These are phyloP conservation scores for Pyrenopolyporus hunteri DNA, from an alignment of 495 filamentous ascomycete genomes.

Conservation along the genomic window DNA sequence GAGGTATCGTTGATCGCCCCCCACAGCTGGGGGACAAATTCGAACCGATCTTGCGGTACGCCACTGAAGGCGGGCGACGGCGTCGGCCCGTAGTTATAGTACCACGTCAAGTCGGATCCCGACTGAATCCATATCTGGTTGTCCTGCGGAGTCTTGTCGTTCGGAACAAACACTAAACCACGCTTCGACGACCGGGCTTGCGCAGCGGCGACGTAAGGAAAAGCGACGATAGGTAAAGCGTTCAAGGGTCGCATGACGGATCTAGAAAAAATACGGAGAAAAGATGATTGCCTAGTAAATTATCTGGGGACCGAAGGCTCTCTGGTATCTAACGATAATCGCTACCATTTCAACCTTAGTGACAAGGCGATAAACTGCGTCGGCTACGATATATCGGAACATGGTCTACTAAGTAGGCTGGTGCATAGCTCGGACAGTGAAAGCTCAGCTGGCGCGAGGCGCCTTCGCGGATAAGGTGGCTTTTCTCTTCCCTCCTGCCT, in stretches of 20 bases:
- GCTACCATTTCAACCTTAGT: no score
- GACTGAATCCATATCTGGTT: conserved; percentile 63
- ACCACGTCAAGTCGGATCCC: conserved; percentile 71
- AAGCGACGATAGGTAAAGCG: conserved; percentile 23
- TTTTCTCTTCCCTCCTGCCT: conserved; percentile 3
- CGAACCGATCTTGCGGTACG: conserved; percentile 54
- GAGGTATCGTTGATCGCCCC: conserved; percentile 59
- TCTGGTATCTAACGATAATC: no score
- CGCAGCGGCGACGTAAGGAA: conserved; percentile 36
- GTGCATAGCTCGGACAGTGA: not conserved
- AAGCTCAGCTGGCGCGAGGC: conserved; percentile 17
- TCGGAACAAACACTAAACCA: conserved; percentile 70
- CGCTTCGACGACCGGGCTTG: conserved; percentile 65
- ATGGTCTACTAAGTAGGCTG: no score
- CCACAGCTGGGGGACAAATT: conserved; percentile 87
- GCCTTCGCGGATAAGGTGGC: not conserved
- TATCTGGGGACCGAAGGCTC: conserved; percentile 4
- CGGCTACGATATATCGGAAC: no score
- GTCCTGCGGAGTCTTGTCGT: conserved; percentile 56
- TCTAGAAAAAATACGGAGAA: not conserved
- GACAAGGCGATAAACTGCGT: no score
- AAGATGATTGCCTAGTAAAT: not conserved
- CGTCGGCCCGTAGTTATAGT: conserved; percentile 72
- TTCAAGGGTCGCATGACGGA: conserved; percentile 35
- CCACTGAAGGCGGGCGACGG: conserved; percentile 58